Percentiles rank a stretch among this genome's conserved stretches.
Evolutionary conservation across 768 basidiomycete species (phyloP).

Genomic region (Boletus rufocinnamomeus): DNA sequence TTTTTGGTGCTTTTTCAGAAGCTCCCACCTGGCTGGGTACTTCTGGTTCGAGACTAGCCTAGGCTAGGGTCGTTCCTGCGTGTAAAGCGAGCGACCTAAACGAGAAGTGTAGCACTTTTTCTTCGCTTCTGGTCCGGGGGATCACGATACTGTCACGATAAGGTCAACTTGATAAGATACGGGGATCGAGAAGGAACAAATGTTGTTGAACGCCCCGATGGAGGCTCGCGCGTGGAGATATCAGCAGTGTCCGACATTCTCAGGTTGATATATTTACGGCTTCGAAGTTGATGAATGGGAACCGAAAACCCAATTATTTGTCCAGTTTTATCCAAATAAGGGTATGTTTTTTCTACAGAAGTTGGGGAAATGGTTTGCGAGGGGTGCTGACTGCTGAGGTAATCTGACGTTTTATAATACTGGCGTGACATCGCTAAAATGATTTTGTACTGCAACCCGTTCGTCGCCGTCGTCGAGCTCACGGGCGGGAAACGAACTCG

Average conservation of each 20-base stretch:
- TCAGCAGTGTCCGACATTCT: neutral
- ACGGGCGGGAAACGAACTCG: slow-evolving; percentile 8
- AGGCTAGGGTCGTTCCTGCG: neutral
- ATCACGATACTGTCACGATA: too few species aligned
- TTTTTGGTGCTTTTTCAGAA: neutral
- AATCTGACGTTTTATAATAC: slow-evolving; percentile 26
- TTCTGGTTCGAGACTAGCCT: neutral
- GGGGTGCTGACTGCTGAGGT: slow-evolving; percentile 24
- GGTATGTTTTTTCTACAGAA: neutral
- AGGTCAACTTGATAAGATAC: neutral
- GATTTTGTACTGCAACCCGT: slow-evolving; percentile 11
- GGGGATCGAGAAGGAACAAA: neutral
- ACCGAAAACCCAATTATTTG: neutral
- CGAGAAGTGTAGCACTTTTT: neutral
- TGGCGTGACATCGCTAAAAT: slow-evolving; percentile 18
- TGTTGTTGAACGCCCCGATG: neutral
- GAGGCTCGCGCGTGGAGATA: neutral
- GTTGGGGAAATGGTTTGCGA: neutral
- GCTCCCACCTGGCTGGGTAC: too few species aligned
- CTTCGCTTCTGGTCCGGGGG: too few species aligned
- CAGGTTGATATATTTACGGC: neutral
- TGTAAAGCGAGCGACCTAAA: neutral
- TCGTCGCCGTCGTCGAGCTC: slow-evolving; percentile 17
- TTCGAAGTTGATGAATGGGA: neutral
- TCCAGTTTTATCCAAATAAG: neutral